These are phyloP conservation scores for Neurospora sp. DNA, from an alignment of 495 filamentous ascomycete genomes.

Conservation along the genomic window DNA sequence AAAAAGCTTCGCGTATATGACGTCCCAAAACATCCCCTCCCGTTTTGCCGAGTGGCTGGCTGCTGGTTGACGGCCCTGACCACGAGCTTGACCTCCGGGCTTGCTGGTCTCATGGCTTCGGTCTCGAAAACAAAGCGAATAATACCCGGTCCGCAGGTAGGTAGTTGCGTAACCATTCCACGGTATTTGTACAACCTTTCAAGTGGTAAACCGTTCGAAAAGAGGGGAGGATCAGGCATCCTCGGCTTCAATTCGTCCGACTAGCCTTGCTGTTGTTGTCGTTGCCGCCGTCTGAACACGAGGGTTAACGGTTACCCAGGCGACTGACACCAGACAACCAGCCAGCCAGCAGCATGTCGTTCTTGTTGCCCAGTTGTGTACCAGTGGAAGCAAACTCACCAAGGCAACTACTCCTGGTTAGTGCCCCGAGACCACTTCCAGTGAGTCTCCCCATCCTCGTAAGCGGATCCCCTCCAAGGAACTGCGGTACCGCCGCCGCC, in stretches of 20 bases:
- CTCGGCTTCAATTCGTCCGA: neutral
- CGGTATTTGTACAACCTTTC: neutral
- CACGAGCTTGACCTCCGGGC: neutral
- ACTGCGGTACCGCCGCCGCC: neutral
- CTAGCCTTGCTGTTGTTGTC: neutral
- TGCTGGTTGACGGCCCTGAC: neutral
- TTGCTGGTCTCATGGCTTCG: neutral
- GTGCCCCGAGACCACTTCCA: neutral
- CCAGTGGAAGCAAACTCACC: neutral
- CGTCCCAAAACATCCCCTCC: neutral
- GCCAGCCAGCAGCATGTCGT: neutral
- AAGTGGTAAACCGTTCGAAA: neutral
- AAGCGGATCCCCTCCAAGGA: neutral
- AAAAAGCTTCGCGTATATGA: neutral
- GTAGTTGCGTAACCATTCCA: neutral
- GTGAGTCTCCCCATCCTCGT: neutral
- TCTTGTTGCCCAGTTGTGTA: neutral
- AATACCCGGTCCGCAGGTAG: neutral
- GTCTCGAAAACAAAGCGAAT: neutral
- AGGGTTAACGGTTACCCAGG: too few relatives aligned
- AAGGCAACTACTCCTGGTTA: neutral
- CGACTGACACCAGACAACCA: too few relatives aligned
- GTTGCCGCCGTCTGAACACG: neutral
- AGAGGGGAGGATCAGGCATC: neutral
- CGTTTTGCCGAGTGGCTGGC: neutral